Evolutionary conservation across 78 protist species (phyloP), one percentile per base, ranked within the genome.

Genomic region (Dictyostelium capitatum): DNA sequence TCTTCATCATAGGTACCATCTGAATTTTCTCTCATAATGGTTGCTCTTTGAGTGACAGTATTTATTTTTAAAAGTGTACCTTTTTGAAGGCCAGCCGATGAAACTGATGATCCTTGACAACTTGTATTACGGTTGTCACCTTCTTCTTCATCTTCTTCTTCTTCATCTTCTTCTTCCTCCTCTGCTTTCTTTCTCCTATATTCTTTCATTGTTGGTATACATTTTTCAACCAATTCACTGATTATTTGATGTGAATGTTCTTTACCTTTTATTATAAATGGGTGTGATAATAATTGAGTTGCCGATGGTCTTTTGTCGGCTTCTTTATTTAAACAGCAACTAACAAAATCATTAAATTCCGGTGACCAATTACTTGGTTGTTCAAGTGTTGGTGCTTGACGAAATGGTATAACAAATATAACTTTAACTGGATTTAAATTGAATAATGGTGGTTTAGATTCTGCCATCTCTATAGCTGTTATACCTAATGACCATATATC

Each of bases 401-500:
- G 9, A 30, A 69, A 70, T 62, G 97, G 97, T 19, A 97, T 96
- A 48, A 85, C 89, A 81, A 96, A 96, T 51, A 96, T 89, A 30
- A 95, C 98, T 85, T 94, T 75, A 56, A 96, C 56, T 15, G 98
- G 97, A 51, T 96, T 93, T 51, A 96, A 48, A 69, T 95, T 94
- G 69, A 84, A 74, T n/a, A 94, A 62, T 10, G 98, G 98, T 51
- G 97, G 97, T 74, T 97, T 95, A 0, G 97, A 96, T 77, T 93
- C 96, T 12, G 96, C 96, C 96, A 95, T 74, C 48, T 97, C 98
- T n/a, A 97, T 95, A 2, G 97, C 97, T 20, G 98, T 97, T 51
- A 97, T 97, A 72, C 98, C 98, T 56, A 95, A 72, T 10, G 96
- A 83, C 98, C 98, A 97, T 15, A 97, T 94, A 67, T 97, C 98